phyloP scores from a whole-genome alignment of 2,329 filamentous ascomycete genomes.

The Aspergillus cejpii region DNA sequence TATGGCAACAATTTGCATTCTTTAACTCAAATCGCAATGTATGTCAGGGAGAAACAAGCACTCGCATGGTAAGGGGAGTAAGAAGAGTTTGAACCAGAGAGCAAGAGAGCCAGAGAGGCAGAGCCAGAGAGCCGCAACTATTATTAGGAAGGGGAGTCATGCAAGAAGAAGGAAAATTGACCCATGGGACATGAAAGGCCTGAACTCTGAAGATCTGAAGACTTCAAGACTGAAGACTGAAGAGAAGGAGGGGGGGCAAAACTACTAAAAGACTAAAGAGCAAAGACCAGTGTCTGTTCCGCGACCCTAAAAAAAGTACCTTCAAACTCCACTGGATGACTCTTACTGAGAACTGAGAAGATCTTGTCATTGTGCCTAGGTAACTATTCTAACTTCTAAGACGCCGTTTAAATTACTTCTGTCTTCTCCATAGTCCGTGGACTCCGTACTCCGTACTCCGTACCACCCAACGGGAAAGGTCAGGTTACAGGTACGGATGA shows the following conservation, averaged over 20 bases:
- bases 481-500: background rate
- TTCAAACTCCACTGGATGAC: conserved; percentile 14
- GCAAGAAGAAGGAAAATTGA: conserved; percentile 1
- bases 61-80: no score
- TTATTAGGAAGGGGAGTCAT: no score
- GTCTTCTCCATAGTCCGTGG: no score
- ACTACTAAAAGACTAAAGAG: conserved; percentile 10
- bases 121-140: no score
- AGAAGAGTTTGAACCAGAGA: background rate
- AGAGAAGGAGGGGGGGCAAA: conserved; percentile 9
- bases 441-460: no score
- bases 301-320: conserved; percentile 9
- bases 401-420: background rate
- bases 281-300: conserved; percentile 11
- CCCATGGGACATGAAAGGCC: conserved; percentile 8
- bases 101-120: no score
- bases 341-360: background rate
- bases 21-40: conserved; percentile 3
- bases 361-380: background rate
- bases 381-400: no score
- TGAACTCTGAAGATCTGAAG: conserved; percentile 6
- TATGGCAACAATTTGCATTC: background rate
- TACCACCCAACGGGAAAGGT: background rate
- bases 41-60: conserved; percentile 13
- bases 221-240: conserved; percentile 8